Evolutionary conservation across 129 eudicot species (phyloP).

Genomic region (Erigeron canadensis): DNA sequence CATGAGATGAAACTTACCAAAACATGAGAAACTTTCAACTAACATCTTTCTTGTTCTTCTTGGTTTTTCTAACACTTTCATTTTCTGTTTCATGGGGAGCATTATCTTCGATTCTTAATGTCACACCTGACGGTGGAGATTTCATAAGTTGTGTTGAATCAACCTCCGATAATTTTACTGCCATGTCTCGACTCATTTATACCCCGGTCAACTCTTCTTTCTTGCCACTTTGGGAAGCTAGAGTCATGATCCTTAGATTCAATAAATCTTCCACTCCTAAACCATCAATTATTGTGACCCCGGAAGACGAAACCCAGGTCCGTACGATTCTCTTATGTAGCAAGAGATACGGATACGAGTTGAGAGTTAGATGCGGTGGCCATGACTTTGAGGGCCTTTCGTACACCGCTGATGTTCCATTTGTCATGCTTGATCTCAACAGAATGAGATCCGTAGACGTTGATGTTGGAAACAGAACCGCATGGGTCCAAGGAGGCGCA

Average conservation of each 20-base stretch:
- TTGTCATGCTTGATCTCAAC: conserved; percentile 3
- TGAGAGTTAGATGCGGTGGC: neutral
- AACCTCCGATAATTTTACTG: neutral
- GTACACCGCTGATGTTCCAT: neutral
- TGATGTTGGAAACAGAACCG: neutral
- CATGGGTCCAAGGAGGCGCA: neutral
- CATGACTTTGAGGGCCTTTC: neutral
- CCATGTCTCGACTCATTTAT: neutral
- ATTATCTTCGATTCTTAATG: neutral
- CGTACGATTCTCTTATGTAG: neutral
- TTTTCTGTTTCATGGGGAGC: neutral
- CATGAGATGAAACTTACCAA: neutral
- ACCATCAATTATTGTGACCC: neutral
- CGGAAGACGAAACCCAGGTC: neutral
- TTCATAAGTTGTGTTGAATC: neutral
- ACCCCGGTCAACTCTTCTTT: neutral
- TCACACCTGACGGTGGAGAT: neutral
- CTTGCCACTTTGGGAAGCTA: neutral
- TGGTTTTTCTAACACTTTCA: neutral
- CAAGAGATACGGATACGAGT: neutral
- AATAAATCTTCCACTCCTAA: conserved; percentile 5
- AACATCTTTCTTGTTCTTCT: neutral
- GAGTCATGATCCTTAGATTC: neutral
- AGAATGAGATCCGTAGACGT: neutral
- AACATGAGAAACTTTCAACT: neutral